A percentile compares a stretch with the other conserved stretches of the same genome.
Conservation (phyloP, 2,329 filamentous ascomycete species). For the Fusarium coicis region DNA sequence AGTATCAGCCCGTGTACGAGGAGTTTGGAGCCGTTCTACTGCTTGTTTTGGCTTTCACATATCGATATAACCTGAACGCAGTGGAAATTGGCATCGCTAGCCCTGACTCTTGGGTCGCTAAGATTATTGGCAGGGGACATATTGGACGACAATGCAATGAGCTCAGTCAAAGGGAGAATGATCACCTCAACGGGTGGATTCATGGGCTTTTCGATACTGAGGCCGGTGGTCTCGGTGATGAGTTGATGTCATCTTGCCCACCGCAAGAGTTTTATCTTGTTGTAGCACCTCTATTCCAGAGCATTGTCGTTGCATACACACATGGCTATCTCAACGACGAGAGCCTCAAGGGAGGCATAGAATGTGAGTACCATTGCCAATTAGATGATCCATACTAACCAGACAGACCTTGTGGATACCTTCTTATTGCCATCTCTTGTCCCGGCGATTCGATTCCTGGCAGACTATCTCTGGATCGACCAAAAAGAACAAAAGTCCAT, state of each 20-base stretch:
- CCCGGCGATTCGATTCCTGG: constrained; percentile 77
- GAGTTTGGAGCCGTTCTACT: constrained; percentile 84
- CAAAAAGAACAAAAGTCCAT: constrained; percentile 74
- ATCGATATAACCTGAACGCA: constrained; percentile 75
- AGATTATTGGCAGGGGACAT: constrained; percentile 70
- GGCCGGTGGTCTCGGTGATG: constrained; percentile 78
- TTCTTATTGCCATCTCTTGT: constrained; percentile 84
- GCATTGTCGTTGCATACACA: constrained; percentile 77
- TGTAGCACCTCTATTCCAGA: constrained; percentile 79
- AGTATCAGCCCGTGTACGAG: constrained; percentile 87
- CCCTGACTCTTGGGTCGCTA: constrained; percentile 74
- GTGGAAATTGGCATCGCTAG: constrained; percentile 71
- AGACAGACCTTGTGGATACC: constrained; percentile 77
- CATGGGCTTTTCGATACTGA: constrained; percentile 81
- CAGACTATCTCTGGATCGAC: constrained; percentile 75
- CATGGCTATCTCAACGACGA: constrained; percentile 74
- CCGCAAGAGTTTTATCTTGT: constrained; percentile 86
- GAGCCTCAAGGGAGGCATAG: constrained; percentile 77
- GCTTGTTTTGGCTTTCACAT: constrained; percentile 77
- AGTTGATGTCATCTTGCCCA: constrained; percentile 82
- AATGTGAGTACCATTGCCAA: constrained; percentile 65
- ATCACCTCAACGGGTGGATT: constrained; percentile 78
- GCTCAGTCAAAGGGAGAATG: constrained; percentile 71
- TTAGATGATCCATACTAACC: constrained; percentile 16
- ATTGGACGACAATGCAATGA: constrained; percentile 67